Evolutionary conservation across 164 flowering plant species (phyloP), one percentile per base, ranked within the genome.

Genomic region (Protea cynaroides): DNA sequence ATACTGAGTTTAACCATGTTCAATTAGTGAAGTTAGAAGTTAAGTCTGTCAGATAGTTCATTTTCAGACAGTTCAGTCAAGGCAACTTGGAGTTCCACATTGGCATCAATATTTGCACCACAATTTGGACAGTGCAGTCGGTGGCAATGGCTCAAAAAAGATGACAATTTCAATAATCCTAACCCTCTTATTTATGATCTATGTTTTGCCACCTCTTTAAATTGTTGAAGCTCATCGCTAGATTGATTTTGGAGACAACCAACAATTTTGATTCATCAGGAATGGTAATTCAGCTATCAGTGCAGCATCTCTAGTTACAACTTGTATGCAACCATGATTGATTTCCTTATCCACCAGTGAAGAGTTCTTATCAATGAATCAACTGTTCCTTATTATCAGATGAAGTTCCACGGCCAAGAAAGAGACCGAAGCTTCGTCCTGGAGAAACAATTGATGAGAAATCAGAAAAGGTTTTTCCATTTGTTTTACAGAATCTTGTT

Each of bases 381-480:
- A 4, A 17, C 21, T 43, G 7, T 23, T 56, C 37, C 15, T 44
- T 15, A 69, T n/a, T 67, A 50, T 29, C 84, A 90, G 96, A 81
- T 80, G 85, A 85, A 67, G 43, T 74, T 67, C 75, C 74, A 65
- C 74, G 76, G 64, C 96, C 96, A 21, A 84, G 24, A 59, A 95
- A 83, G 79, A 84, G 79, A 74, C 97, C 97, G 29, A 84, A 73
- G 76, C 75, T 95, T 63, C 71, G 80, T 66, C 97, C 86, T 8
- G 80, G 82, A 17, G 73, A 78, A 60, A 85, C 72, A 65, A 68
- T 84, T 25, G 75, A 87, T 68, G 90, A 88, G 75, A 90, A 87
- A 73, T 88, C 97, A 62, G 88, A 86, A 69, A 76, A 88, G 97
- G 97, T 89, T 59, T 65, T 56, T 29, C 5, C 25, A 12, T 40